Evolutionary conservation across 768 basidiomycete species (phyloP).

Genomic region (Naganishia antarctica): DNA sequence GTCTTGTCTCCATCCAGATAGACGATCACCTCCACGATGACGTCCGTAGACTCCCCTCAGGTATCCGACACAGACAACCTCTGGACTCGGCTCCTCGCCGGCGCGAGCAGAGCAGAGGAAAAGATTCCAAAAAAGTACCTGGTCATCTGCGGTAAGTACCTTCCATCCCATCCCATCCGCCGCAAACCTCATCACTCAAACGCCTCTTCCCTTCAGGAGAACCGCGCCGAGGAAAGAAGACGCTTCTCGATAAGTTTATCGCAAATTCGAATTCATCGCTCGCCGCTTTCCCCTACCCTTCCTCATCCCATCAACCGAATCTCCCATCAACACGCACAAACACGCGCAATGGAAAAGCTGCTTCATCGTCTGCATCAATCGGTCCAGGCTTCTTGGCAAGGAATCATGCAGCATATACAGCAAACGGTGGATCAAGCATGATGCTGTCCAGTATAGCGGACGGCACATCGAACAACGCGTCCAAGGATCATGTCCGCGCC

Average conservation of each 20-base stretch:
- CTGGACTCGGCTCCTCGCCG: constrained; percentile 87
- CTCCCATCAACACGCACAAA: background rate
- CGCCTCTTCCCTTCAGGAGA: constrained; percentile 51
- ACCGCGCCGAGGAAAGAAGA: constrained; percentile 71
- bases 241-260: constrained; percentile 53
- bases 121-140: constrained; percentile 77
- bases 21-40: no score
- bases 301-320: constrained; percentile 12
- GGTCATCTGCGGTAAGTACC: constrained; percentile 61
- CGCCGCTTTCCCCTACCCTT: constrained; percentile 17
- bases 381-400: constrained; percentile 57
- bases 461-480: background rate
- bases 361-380: constrained; percentile 54
- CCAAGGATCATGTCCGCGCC: background rate
- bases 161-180: background rate
- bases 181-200: background rate
- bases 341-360: background rate
- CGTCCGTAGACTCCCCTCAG: no score
- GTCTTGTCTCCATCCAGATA: background rate
- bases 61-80: constrained; percentile 58
- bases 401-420: constrained; percentile 14
- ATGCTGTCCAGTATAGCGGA: constrained; percentile 6
- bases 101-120: constrained; percentile 69
- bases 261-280: constrained; percentile 5
- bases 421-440: constrained; percentile 8